Evolutionary conservation across 1,139 yeast genomes (phyloP).

Genomic region (Pichia sp.): DNA sequence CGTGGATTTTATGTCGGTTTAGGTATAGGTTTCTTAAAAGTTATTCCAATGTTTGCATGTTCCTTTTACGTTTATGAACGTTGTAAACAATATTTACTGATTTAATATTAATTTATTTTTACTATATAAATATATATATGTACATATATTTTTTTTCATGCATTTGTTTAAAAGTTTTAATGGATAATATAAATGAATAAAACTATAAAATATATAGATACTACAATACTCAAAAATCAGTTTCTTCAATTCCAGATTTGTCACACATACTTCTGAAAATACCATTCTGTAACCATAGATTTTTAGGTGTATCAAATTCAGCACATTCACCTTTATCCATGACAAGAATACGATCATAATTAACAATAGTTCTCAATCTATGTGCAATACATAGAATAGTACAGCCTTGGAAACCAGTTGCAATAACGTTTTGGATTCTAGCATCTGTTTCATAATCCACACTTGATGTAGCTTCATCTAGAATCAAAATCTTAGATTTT

Average conservation of each 20-base stretch:
- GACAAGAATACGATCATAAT: constrained; percentile 47
- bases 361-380: constrained; percentile 46
- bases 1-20: constrained; percentile 90
- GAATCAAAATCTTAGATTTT: constrained; percentile 42
- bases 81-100: constrained; percentile 41
- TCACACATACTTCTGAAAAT: constrained; percentile 36
- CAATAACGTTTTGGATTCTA: constrained; percentile 45
- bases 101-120: constrained; percentile 9
- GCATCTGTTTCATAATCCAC: constrained; percentile 53
- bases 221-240: constrained; percentile 2
- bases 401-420: constrained; percentile 39
- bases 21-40: constrained; percentile 90
- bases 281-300: constrained; percentile 32
- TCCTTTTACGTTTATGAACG: constrained; percentile 93
- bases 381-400: constrained; percentile 55
- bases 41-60: constrained; percentile 96
- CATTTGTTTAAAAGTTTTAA: neutral
- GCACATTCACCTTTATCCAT: constrained; percentile 45
- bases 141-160: neutral
- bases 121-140: neutral
- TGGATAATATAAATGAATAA: no score
- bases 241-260: constrained; percentile 27
- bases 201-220: no score
- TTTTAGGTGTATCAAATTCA: constrained; percentile 45
- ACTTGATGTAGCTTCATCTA: constrained; percentile 54